Base-by-base conservation (phyloP, 345 rosid species). In the Reutealis trisperma region DNA sequence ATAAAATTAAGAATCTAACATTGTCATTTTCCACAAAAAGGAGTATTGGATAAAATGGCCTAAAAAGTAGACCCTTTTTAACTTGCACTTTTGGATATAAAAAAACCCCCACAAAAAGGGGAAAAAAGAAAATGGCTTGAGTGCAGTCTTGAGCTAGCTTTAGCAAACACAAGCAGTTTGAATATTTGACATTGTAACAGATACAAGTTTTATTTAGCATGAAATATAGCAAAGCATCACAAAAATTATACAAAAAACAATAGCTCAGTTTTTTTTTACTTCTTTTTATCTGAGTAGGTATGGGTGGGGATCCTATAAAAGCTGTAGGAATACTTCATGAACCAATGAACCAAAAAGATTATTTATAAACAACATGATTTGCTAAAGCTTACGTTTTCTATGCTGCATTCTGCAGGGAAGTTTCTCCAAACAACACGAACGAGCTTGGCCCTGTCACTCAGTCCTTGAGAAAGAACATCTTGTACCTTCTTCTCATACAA, bases 361-460 rank as follows among this genome's bases (percentile, higher is more conserved):
- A 18, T 54, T 5, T 18, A 54, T 19, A 47, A 59, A 67, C 12
- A 27, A 51, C 34, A 27, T 18, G 14, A 70, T 52, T 13, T 70
- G 6, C 30, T 70, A 70, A 68, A 52, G 15, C 73, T 70, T 92
- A 93, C 98, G 80, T 87, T 85, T 83, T 93, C 98, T 25, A 89
- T 63, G 77, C 76, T 78, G 82, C 84, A 89, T 66, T 84, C 91
- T n/a, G 83, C 74, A 82, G 78, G 78, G 70, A 80, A 63, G 75
- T 95, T 95, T 83, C 88, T 89, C 99, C 97, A 95, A 14, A 81
- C 82, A 79, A 90, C 93, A 51, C 94, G 94, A 67, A 95, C 84
- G 24, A 82, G 76, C 84, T 90, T 93, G 37, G 86, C 92, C 84
- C 96, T 89, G 80, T 95, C 97, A 30, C 87, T 83, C 62, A 95